Evolutionary conservation across 148 eudicot species (phyloP).

Genomic region (Agrostemma githago): DNA sequence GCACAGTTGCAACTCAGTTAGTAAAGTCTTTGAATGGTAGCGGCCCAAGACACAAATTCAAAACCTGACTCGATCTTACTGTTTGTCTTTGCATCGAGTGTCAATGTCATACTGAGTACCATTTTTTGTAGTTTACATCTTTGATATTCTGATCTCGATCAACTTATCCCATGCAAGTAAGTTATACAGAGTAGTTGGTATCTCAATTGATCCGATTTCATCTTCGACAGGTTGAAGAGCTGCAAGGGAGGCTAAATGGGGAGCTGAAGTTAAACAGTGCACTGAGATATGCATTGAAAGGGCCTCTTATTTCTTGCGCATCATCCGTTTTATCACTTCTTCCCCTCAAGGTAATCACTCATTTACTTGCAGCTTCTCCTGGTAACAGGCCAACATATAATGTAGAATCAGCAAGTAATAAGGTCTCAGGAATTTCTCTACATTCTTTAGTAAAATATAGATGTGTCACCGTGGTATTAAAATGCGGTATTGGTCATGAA

Average conservation of each 20-base stretch:
- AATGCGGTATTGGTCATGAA: too few relatives aligned
- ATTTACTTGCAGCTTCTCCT: background rate
- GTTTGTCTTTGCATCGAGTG: background rate
- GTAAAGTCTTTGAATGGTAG: background rate
- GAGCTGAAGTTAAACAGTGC: constrained; percentile 56
- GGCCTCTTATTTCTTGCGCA: constrained; percentile 61
- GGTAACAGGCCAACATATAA: background rate
- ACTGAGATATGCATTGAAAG: constrained; percentile 56
- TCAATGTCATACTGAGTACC: too few relatives aligned
- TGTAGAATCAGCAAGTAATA: background rate
- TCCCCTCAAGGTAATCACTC: constrained; percentile 49
- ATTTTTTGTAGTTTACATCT: background rate
- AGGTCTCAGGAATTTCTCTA: background rate
- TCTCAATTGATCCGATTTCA: background rate
- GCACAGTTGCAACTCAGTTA: background rate
- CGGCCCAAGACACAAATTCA: background rate
- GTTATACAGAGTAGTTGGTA: background rate
- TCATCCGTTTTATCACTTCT: constrained; percentile 44
- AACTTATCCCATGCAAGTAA: too few relatives aligned
- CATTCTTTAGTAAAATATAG: background rate
- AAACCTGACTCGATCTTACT: background rate
- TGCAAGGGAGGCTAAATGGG: constrained; percentile 61
- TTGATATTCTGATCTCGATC: background rate
- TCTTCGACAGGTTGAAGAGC: constrained; percentile 58
- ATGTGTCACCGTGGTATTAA: too few relatives aligned